Percentiles rank a stretch among this genome's conserved stretches.
Conservation (phyloP, 202 grass and related monocot genomes). For the Dendrocalamus latiflorus region DNA sequence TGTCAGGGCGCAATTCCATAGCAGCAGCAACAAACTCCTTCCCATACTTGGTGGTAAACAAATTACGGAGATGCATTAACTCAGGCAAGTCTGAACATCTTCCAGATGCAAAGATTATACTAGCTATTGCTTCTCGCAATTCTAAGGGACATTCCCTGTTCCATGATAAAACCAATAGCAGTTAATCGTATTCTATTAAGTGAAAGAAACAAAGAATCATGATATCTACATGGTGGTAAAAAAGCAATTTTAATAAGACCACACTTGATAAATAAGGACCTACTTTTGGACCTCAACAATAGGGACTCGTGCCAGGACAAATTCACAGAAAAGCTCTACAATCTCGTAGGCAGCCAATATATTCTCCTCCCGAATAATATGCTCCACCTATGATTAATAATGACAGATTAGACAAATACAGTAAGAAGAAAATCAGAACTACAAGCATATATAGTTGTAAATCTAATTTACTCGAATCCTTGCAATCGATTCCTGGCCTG, state of each 20-base stretch:
- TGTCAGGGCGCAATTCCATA: slow-evolving; percentile 79
- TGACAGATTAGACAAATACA: slow-evolving; percentile 17
- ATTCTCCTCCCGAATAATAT: slow-evolving; percentile 90
- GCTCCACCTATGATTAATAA: slow-evolving; percentile 66
- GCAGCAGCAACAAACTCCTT: slow-evolving; percentile 85
- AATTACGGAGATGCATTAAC: slow-evolving; percentile 69
- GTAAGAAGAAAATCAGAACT: background rate
- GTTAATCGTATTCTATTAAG: slow-evolving; percentile 20
- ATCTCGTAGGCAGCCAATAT: slow-evolving; percentile 97
- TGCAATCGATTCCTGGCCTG: slow-evolving; percentile 79
- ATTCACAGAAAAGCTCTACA: slow-evolving; percentile 94
- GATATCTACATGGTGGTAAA: background rate
- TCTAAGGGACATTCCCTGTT: slow-evolving; percentile 88
- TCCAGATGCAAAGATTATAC: slow-evolving; percentile 93
- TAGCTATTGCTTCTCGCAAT: slow-evolving; percentile 76
- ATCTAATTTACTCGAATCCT: slow-evolving; percentile 67
- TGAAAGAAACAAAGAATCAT: background rate
- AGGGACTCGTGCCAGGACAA: slow-evolving; percentile 80
- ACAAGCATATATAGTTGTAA: background rate
- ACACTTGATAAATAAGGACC: slow-evolving; percentile 19
- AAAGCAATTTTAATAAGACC: background rate
- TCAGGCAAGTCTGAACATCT: slow-evolving; percentile 99
- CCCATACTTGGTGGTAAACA: slow-evolving; percentile 81
- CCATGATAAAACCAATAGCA: slow-evolving; percentile 23
- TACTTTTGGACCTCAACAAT: slow-evolving; percentile 89